Evolutionary conservation across 164 flowering plant species (phyloP), one percentile per base, ranked within the genome.

Genomic region (Litsea cubeba): DNA sequence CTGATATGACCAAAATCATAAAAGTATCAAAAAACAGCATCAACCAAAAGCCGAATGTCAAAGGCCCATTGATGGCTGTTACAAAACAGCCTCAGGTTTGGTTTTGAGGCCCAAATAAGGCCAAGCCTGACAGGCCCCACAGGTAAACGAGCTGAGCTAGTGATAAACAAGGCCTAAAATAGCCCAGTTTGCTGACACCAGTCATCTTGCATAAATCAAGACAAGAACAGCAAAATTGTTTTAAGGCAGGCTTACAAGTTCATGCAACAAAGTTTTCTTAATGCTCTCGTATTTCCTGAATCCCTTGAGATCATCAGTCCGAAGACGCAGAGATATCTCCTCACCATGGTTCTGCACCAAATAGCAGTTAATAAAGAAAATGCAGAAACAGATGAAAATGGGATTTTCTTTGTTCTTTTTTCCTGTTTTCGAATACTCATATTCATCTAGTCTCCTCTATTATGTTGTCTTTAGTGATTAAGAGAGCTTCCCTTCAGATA

Each of bases 221-320:
- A 40, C 15, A 65, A 11, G 50, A 8, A 35, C 7, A 50, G 6
- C 26, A 50, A 51, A 50, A 26, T 10, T 60, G 25, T 28, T 35
- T 51, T 2, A 12, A 63, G 28, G 50, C n/a, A 66, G 7, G 66
- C 88, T 84, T 87, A 95, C 99, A 79, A 95, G 98, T 82, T 95
- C 99, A 84, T 95, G 99, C 79, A 95, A 71, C 71, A 95, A 89
- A 71, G 99, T 95, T 78, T 86, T 91, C 82, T 95, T 95, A 58
- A 95, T 91, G 75, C 91, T 90, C 76, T 89, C 91, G 72, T 95
- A 93, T 81, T 95, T 95, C 84, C 99, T 87, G 82, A 95, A 95
- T 71, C 99, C 99, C 81, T 89, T 93, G 50, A 93, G 90, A 75
- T 95, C 97, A 86, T 95, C 99, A 50, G 98, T 95, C 65, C 99